A percentile compares a stretch with the other conserved stretches of the same genome.
phyloP scores from a whole-genome alignment of 2,329 filamentous ascomycete species.

The Alternaria sp. region DNA sequence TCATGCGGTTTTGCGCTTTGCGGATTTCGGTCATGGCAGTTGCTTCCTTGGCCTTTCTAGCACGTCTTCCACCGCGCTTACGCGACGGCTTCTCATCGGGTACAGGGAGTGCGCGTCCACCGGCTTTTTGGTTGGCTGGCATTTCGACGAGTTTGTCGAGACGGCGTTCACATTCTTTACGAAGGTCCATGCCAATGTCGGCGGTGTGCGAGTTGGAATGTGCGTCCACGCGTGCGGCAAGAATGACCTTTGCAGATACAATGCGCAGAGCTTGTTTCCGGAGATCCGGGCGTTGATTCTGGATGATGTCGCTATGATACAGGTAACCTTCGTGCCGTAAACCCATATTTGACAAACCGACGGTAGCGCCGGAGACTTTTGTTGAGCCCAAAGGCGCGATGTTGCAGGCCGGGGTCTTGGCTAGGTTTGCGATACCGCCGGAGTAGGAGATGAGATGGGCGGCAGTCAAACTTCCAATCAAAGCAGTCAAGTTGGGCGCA shows the following conservation, averaged over 20 bases:
- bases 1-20: constrained; percentile 95
- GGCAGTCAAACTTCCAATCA: constrained; percentile 91
- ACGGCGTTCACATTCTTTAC: constrained; percentile 81
- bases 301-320: constrained; percentile 90
- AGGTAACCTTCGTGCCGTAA: constrained; percentile 92
- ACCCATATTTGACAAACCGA: constrained; percentile 86
- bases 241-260: constrained; percentile 88
- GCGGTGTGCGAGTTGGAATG: constrained; percentile 85
- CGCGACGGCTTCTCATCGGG: constrained; percentile 88
- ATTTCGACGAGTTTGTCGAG: constrained; percentile 94
- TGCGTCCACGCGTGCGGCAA: constrained; percentile 91
- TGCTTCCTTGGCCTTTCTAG: constrained; percentile 94
- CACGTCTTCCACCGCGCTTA: constrained; percentile 89
- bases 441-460: constrained; percentile 96
- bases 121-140: constrained; percentile 84
- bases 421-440: constrained; percentile 85
- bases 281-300: constrained; percentile 82
- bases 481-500: constrained; percentile 88
- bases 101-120: constrained; percentile 55
- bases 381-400: constrained; percentile 90
- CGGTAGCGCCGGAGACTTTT: constrained; percentile 79
- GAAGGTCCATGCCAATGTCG: constrained; percentile 81
- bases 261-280: constrained; percentile 96
- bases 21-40: constrained; percentile 96
- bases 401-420: constrained; percentile 93